Evolutionary conservation across 2,329 filamentous ascomycete species (phyloP).

Genomic region (Ceratocystis papillata): DNA sequence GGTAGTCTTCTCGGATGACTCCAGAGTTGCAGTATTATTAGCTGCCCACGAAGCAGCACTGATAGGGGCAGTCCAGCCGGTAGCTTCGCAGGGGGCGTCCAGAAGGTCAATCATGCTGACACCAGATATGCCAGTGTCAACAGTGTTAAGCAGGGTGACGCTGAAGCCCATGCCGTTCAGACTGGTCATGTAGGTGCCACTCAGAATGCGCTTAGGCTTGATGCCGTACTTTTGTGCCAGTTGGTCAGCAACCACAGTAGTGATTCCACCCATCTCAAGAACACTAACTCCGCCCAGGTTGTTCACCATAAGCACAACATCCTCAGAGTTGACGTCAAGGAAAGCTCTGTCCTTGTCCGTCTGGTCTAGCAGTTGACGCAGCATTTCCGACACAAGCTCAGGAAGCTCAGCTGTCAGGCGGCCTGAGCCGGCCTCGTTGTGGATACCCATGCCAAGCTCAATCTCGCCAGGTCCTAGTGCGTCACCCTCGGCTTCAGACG

Average conservation of each 20-base stretch:
- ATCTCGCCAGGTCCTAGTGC: constrained; percentile 46
- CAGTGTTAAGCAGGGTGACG: constrained; percentile 56
- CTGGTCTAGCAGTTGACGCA: constrained; percentile 56
- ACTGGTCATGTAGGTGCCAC: constrained; percentile 68
- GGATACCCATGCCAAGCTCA: constrained; percentile 66
- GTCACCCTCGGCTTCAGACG: constrained; percentile 40
- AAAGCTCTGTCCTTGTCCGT: constrained; percentile 61
- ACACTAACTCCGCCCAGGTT: constrained; percentile 65
- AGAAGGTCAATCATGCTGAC: constrained; percentile 57
- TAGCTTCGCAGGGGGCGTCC: constrained; percentile 57
- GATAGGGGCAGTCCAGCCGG: constrained; percentile 58
- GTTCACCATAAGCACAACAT: constrained; percentile 61
- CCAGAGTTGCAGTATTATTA: constrained; percentile 37
- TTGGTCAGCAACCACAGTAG: constrained; percentile 55
- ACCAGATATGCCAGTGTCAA: constrained; percentile 46
- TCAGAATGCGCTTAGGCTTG: constrained; percentile 52
- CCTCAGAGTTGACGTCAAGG: constrained; percentile 48
- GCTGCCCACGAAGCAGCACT: constrained; percentile 53
- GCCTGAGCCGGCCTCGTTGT: constrained; percentile 55
- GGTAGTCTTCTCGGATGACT: constrained; percentile 26
- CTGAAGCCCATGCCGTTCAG: constrained; percentile 68
- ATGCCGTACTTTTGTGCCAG: constrained; percentile 48
- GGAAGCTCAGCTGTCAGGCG: constrained; percentile 43
- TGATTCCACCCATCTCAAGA: constrained; percentile 62
- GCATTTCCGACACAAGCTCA: constrained; percentile 52